phyloP scores from a whole-genome alignment of 495 filamentous ascomycete genomes.

The Lasiosphaeriaceae sp. region DNA sequence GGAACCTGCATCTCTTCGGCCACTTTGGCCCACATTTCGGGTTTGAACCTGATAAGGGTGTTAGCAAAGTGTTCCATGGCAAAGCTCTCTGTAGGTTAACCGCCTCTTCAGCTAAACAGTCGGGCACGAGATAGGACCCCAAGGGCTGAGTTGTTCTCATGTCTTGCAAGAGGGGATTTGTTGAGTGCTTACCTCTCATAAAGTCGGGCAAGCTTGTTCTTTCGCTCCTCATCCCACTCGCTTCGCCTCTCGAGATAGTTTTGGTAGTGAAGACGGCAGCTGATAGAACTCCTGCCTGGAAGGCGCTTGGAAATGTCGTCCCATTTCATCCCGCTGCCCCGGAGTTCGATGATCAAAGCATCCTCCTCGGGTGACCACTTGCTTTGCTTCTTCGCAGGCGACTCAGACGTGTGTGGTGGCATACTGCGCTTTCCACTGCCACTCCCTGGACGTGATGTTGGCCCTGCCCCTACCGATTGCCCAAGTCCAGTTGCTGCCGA shows the following conservation, averaged over 20 bases:
- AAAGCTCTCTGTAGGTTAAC: not conserved
- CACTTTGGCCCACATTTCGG: slow-evolving; percentile 94
- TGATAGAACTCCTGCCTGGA: slow-evolving; percentile 86
- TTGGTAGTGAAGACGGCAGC: slow-evolving; percentile 92
- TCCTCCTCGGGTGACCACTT: slow-evolving; percentile 96
- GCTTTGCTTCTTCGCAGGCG: slow-evolving; percentile 88
- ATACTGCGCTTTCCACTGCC: slow-evolving; percentile 41
- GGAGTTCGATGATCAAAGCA: slow-evolving; percentile 79
- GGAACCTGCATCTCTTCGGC: slow-evolving; percentile 94
- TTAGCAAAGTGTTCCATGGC: slow-evolving; percentile 6
- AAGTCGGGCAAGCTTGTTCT: slow-evolving; percentile 89
- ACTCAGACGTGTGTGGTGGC: slow-evolving; percentile 58
- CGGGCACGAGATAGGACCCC: not conserved
- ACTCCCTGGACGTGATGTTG: slow-evolving; percentile 15
- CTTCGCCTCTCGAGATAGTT: slow-evolving; percentile 89
- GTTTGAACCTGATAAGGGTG: slow-evolving; percentile 70
- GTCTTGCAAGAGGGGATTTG: not conserved
- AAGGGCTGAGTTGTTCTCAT: not conserved
- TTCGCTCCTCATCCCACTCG: slow-evolving; percentile 96
- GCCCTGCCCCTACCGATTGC: not conserved
- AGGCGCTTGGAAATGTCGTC: slow-evolving; percentile 91
- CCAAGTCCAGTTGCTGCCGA: not conserved
- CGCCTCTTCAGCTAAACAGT: not conserved
- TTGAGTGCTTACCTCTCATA: slow-evolving; percentile 92
- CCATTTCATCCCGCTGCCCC: slow-evolving; percentile 93